Percentiles rank a stretch among this genome's conserved stretches.
phyloP scores from a whole-genome alignment of 176 grass and related monocot species.

The Aegilops umbellulata region DNA sequence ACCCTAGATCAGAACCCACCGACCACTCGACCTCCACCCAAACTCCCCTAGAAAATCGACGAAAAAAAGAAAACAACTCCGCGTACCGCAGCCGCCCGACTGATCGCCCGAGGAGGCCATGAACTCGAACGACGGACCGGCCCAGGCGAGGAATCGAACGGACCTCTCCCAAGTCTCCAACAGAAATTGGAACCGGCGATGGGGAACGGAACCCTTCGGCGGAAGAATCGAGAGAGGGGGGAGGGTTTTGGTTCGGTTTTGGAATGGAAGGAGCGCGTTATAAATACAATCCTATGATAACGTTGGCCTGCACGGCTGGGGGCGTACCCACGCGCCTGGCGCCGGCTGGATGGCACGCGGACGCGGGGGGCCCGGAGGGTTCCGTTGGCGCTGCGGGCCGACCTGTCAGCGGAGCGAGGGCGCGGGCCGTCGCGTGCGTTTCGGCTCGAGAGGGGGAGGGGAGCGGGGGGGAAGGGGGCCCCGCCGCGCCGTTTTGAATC shows the following conservation, averaged over 20 bases:
- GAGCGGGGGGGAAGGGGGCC: slow-evolving; percentile 15
- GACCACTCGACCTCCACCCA: background rate
- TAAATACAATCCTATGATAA: slow-evolving; percentile 7
- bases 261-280: background rate
- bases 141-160: background rate
- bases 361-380: background rate
- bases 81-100: background rate
- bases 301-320: background rate
- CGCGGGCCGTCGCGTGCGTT: fast-evolving
- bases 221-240: background rate
- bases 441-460: background rate
- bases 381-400: fast-evolving
- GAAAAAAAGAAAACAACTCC: background rate
- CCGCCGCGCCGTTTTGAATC: slow-evolving; percentile 38
- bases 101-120: slow-evolving; percentile 36
- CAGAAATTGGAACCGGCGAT: background rate
- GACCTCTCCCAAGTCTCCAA: background rate
- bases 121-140: background rate
- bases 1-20: background rate
- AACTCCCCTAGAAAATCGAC: background rate
- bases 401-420: background rate
- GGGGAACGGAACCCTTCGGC: background rate
- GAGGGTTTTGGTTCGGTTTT: background rate
- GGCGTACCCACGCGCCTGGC: background rate
- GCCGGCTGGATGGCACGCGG: background rate